Percentiles rank a stretch among this genome's conserved stretches.
Conservation (phyloP, 2,329 filamentous ascomycete species). For the Aspergillus awamori region DNA sequence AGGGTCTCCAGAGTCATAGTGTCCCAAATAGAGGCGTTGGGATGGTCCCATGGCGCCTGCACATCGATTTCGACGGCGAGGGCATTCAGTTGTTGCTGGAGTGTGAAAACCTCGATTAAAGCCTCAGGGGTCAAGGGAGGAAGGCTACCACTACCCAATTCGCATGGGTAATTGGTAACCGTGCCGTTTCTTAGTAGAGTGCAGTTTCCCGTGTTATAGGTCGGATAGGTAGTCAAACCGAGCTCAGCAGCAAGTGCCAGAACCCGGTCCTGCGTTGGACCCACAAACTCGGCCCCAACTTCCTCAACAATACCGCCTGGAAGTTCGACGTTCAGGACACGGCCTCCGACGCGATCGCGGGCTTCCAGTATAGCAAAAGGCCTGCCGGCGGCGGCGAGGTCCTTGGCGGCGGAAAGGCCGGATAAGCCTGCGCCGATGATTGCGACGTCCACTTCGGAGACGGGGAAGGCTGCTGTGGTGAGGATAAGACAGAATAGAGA, state of each 20-base stretch:
- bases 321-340: conserved; percentile 16
- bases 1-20: not conserved
- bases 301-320: conserved; percentile 25
- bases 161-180: not conserved
- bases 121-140: not conserved
- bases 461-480: not conserved
- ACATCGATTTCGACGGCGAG: conserved; percentile 5
- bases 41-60: conserved; percentile 1
- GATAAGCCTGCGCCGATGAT: conserved; percentile 11
- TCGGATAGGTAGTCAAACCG: conserved; percentile 19
- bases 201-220: conserved; percentile 4
- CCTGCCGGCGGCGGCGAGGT: conserved; percentile 12
- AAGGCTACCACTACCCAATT: not conserved
- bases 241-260: conserved; percentile 25
- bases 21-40: not conserved
- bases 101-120: not conserved
- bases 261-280: conserved; percentile 29
- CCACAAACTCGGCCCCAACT: conserved; percentile 30
- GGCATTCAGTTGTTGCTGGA: not conserved
- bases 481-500: not conserved
- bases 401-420: conserved; percentile 14
- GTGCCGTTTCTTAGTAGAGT: conserved; percentile 4
- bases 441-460: conserved; percentile 7
- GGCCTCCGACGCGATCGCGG: not conserved
- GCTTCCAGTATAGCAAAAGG: conserved; percentile 7